phyloP scores from a whole-genome alignment of 208 protist genomes.

The Leishmania arabica region DNA sequence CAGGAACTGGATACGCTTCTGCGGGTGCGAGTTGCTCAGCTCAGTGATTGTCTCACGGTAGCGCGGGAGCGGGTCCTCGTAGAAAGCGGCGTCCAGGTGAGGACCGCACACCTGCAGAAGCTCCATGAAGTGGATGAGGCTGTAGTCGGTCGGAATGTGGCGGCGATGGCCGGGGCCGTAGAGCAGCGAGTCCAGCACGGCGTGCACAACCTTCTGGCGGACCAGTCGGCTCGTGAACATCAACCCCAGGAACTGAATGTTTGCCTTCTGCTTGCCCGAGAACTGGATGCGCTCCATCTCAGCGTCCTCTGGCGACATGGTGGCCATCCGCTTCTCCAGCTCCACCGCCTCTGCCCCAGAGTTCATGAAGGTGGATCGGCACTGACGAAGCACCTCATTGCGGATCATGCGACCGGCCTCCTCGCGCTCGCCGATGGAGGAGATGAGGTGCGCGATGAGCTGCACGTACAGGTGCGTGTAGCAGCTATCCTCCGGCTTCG shows the following conservation, averaged over 20 bases:
- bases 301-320: slow-evolving; percentile 60
- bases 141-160: slow-evolving; percentile 68
- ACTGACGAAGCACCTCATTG: slow-evolving; percentile 73
- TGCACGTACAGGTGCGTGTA: slow-evolving; percentile 83
- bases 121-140: slow-evolving; percentile 81
- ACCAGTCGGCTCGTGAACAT: slow-evolving; percentile 72
- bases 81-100: slow-evolving; percentile 46
- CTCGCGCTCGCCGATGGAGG: slow-evolving; percentile 67
- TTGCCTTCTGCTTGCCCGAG: slow-evolving; percentile 78
- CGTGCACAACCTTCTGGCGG: slow-evolving; percentile 52
- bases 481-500: slow-evolving; percentile 71
- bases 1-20: slow-evolving; percentile 81
- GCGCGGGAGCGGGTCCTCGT: slow-evolving; percentile 41
- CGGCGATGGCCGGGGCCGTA: slow-evolving; percentile 63
- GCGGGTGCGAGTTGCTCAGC: slow-evolving; percentile 57
- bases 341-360: slow-evolving; percentile 37
- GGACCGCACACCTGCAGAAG: slow-evolving; percentile 75
- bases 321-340: slow-evolving; percentile 49
- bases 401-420: slow-evolving; percentile 70
- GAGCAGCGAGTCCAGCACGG: slow-evolving; percentile 75
- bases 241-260: slow-evolving; percentile 85
- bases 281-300: slow-evolving; percentile 67
- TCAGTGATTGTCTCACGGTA: slow-evolving; percentile 55
- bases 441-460: slow-evolving; percentile 75
- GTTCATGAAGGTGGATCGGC: slow-evolving; percentile 70